phyloP scores from a whole-genome alignment of 371 early-diverging fungal species.

The Mucor piriformis region DNA sequence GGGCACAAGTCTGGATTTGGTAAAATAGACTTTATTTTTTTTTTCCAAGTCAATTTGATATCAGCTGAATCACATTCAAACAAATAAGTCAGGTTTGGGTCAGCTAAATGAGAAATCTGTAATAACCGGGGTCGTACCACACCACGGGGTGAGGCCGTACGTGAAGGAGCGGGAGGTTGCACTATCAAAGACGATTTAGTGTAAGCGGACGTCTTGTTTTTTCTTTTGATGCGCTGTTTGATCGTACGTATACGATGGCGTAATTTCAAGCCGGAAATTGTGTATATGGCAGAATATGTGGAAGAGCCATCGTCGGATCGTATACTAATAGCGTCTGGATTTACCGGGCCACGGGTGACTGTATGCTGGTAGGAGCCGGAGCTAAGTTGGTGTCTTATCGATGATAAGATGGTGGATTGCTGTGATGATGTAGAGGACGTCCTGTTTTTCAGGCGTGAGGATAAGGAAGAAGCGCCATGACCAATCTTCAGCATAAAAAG shows the following conservation, averaged over 20 bases:
- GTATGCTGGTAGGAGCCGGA: not conserved
- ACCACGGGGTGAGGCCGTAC: conserved; percentile 6
- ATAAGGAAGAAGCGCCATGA: not conserved
- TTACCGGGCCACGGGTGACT: not conserved
- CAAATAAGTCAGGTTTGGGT: conserved; percentile 11
- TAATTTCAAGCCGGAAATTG: conserved; percentile 15
- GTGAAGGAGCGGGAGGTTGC: conserved; percentile 1
- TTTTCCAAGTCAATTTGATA: conserved; percentile 10
- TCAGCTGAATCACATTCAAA: conserved; percentile 17
- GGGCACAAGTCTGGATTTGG: conserved; percentile 7
- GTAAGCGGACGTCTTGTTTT: not conserved
- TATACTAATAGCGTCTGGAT: not conserved
- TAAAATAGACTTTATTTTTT: conserved; percentile 13
- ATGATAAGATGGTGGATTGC: conserved; percentile 12
- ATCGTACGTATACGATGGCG: conserved; percentile 16
- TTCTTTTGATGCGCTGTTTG: conserved; percentile 15
- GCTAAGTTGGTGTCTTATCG: conserved; percentile 11
- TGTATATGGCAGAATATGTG: conserved; percentile 1
- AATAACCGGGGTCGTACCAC: conserved; percentile 6
- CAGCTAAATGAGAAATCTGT: conserved; percentile 13
- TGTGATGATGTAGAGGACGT: not conserved
- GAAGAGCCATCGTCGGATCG: conserved; percentile 11
- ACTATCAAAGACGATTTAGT: not conserved
- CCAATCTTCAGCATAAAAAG: conserved; percentile 10
- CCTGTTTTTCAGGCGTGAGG: not conserved